These are phyloP conservation scores for Leishmania arabica DNA, from an alignment of 208 protist genomes.

Conservation along the genomic window DNA sequence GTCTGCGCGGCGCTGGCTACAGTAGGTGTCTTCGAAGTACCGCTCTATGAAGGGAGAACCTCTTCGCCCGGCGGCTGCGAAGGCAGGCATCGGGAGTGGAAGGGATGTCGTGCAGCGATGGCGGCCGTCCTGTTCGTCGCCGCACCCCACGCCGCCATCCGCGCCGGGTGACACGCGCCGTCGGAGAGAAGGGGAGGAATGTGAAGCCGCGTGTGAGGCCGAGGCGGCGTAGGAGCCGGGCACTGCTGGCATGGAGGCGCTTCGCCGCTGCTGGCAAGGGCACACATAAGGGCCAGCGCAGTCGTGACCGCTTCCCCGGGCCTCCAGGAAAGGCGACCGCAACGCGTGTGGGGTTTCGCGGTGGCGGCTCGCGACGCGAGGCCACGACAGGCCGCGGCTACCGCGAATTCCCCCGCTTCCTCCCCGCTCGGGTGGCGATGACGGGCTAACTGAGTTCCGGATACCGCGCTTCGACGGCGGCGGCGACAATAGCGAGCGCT, in stretches of 20 bases:
- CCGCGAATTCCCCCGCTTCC: background rate
- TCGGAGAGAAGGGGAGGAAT: background rate
- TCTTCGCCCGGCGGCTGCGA: too few species aligned
- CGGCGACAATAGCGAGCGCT: constrained; percentile 1
- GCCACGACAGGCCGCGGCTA: constrained; percentile 6
- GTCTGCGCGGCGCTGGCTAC: constrained; percentile 25
- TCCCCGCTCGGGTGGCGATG: background rate
- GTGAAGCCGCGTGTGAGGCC: background rate
- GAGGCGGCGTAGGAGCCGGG: background rate
- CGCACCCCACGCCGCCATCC: background rate
- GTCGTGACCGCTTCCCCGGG: background rate
- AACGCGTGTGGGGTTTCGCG: background rate
- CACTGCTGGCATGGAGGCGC: constrained; percentile 3
- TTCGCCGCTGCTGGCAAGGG: constrained; percentile 13
- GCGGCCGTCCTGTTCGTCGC: background rate
- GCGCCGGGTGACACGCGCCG: too few species aligned
- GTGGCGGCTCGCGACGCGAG: background rate
- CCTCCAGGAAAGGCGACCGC: background rate
- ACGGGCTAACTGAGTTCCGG: background rate
- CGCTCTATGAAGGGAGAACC: constrained; percentile 2
- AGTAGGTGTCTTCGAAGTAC: constrained; percentile 29
- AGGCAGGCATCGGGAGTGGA: background rate
- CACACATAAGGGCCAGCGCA: constrained; percentile 1
- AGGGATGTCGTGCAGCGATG: background rate
- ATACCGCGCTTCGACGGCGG: background rate